These are phyloP conservation scores for Arthrobotrys musiformis DNA, from an alignment of 2,329 filamentous ascomycete genomes.

Conservation along the genomic window DNA sequence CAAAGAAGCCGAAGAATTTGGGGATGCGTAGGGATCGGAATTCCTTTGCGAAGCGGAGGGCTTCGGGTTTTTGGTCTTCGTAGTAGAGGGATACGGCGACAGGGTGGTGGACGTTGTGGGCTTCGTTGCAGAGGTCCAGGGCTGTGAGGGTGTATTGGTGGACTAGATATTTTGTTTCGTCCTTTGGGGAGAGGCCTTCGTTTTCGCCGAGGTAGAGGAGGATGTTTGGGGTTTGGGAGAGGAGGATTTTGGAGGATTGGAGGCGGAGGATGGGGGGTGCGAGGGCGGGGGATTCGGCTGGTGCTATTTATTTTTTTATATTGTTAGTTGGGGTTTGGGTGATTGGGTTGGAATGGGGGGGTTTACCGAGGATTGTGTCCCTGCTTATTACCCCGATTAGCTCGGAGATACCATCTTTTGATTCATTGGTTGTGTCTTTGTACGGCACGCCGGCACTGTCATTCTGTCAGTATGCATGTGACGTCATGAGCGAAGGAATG, in stretches of 20 bases:
- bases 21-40: conserved; percentile 74
- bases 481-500: conserved; percentile 62
- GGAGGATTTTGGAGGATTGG: conserved; percentile 65
- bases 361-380: conserved; percentile 2
- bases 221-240: conserved; percentile 79
- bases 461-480: conserved; percentile 65
- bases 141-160: conserved; percentile 75
- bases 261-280: conserved; percentile 74
- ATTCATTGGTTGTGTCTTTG: conserved; percentile 61
- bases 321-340: not conserved
- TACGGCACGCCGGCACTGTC: conserved; percentile 34
- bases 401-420: conserved; percentile 63
- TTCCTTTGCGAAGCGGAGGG: conserved; percentile 69
- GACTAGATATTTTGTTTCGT: conserved; percentile 68
- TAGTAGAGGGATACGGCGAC: conserved; percentile 72
- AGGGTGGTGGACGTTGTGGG: conserved; percentile 81
- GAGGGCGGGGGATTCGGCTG: conserved; percentile 72
- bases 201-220: conserved; percentile 74
- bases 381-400: conserved; percentile 14
- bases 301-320: conserved; percentile 34
- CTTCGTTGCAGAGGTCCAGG: conserved; percentile 76
- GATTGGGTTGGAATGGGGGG: not conserved
- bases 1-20: conserved; percentile 78
- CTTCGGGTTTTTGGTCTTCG: conserved; percentile 78
- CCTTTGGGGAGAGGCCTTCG: conserved; percentile 69